Conservation (phyloP, 805 yeast species). For the Diddensiella transvaalensis region DNA sequence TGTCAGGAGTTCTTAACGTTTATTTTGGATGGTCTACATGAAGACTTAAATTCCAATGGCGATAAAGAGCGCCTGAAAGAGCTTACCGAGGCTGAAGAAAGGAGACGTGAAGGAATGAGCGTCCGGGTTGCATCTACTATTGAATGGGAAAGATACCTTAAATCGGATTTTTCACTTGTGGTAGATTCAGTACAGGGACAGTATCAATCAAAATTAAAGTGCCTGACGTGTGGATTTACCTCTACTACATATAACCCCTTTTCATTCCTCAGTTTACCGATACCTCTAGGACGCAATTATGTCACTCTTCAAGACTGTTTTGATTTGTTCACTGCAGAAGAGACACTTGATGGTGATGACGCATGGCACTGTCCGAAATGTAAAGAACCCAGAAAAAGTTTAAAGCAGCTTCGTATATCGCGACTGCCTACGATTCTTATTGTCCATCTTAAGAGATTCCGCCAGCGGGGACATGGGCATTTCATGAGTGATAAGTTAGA, state of each 20-base stretch:
- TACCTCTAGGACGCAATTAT: slow-evolving; percentile 47
- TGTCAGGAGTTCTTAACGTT: slow-evolving; percentile 79
- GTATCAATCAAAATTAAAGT: slow-evolving; percentile 70
- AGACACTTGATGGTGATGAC: slow-evolving; percentile 70
- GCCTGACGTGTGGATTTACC: slow-evolving; percentile 67
- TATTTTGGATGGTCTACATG: slow-evolving; percentile 72
- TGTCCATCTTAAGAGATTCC: slow-evolving; percentile 82
- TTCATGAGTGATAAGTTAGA: slow-evolving; percentile 50
- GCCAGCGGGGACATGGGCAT: slow-evolving; percentile 28
- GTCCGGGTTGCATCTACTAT: slow-evolving; percentile 78
- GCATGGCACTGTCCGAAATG: slow-evolving; percentile 84
- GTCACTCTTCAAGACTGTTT: slow-evolving; percentile 60
- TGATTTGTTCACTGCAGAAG: slow-evolving; percentile 71
- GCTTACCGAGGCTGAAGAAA: slow-evolving; percentile 68
- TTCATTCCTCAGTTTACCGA: slow-evolving; percentile 73
- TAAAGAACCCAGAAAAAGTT: slow-evolving; percentile 55
- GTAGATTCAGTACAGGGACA: slow-evolving; percentile 89
- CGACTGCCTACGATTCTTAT: slow-evolving; percentile 74
- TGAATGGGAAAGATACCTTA: slow-evolving; percentile 88
- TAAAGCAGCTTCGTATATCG: slow-evolving; percentile 68
- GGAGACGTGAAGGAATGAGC: slow-evolving; percentile 64
- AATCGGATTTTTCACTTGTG: slow-evolving; percentile 71
- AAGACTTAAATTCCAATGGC: slow-evolving; percentile 72
- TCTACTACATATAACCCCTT: slow-evolving; percentile 87
- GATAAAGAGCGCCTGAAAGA: slow-evolving; percentile 52